Base-by-base conservation (phyloP, 441 rosid species). In the Arabidopsis hybrid region DNA sequence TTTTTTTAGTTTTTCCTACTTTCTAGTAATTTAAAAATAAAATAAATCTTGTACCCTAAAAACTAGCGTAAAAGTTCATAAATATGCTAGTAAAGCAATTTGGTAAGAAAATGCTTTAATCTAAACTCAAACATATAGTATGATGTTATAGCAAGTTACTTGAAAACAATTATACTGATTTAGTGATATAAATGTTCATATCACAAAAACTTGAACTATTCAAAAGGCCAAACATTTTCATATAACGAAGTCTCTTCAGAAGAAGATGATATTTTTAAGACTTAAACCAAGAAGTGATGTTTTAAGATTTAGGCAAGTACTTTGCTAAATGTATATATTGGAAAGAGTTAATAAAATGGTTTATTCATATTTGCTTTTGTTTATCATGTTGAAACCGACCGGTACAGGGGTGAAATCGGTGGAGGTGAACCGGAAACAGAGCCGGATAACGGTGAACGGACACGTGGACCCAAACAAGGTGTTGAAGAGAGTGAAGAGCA, bases 401-500 rank as follows among this genome's bases (percentile, higher is more conserved):
- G 61, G 31, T 60, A 51, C 67, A 91, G 97, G 98, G 2, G 89
- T 90, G 17, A 90, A 89, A 81, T 69, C 86, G 6, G 95, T 91
- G 40, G 95, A 90, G 61, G 95, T 91, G 52, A 87, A 67, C 77
- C 80, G 98, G 63, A 93, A 90, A 60, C 91, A 88, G 26, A 90
- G 87, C 81, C 77, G 84, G 71, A 85, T 93, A 57, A 83, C 76
- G 2, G 98, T 93, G 6, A 87, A 77, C 13, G 98, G 98, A 5
- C 69, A 85, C 55, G 90, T 91, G 14, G 98, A 93, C 21, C 86
- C 98, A 42, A 91, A 87, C 93, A 89, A 85, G 83, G 98, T 93
- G 73, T 74, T 93, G 71, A 91, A 84, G 82, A 89, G 85, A 72
- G 91, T 93, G 75, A 91, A 88, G 81, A 87, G 86, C 73, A 93